A percentile compares a stretch with the other conserved stretches of the same genome.
Conservation (phyloP, 169 alveolate genomes). For the Plasmodium chabaudi region DNA sequence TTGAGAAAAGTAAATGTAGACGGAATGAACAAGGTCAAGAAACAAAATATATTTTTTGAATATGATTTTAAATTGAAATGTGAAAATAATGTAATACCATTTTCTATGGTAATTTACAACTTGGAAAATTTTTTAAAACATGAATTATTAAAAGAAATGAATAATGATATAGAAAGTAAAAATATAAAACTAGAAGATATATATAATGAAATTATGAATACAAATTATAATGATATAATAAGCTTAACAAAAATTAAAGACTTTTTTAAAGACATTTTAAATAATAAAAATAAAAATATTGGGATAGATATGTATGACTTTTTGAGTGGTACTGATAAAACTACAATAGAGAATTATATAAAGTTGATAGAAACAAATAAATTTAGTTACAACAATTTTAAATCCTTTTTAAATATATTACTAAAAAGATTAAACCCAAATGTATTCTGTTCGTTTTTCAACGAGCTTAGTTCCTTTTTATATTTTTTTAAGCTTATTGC, state of each 20-base stretch:
- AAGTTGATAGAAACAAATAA: constrained; percentile 1
- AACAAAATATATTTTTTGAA: constrained; percentile 29
- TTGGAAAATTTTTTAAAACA: constrained; percentile 21
- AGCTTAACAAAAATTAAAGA: not conserved
- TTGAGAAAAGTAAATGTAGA: not conserved
- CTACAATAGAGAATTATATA: not conserved
- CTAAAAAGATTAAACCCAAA: constrained; percentile 36
- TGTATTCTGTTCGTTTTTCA: constrained; percentile 5
- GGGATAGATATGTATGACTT: constrained; percentile 28
- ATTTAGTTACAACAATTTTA: constrained; percentile 9
- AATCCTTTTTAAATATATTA: constrained; percentile 14
- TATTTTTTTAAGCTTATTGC: constrained; percentile 44
- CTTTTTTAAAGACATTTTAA: constrained; percentile 25
- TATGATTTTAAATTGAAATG: constrained; percentile 16
- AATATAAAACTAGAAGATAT: constrained; percentile 10
- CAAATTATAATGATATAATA: not conserved
- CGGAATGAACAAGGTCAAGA: not conserved
- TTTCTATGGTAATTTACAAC: constrained; percentile 6
- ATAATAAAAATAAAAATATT: not conserved
- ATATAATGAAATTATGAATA: constrained; percentile 10
- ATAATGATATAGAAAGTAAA: constrained; percentile 16
- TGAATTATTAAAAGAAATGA: constrained; percentile 33
- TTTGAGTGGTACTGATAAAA: constrained; percentile 36
- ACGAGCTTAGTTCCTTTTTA: constrained; percentile 53
- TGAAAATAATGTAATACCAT: constrained; percentile 10